These are phyloP conservation scores for Cornus kousa DNA, from an alignment of 148 eudicot genomes.

Conservation along the genomic window DNA sequence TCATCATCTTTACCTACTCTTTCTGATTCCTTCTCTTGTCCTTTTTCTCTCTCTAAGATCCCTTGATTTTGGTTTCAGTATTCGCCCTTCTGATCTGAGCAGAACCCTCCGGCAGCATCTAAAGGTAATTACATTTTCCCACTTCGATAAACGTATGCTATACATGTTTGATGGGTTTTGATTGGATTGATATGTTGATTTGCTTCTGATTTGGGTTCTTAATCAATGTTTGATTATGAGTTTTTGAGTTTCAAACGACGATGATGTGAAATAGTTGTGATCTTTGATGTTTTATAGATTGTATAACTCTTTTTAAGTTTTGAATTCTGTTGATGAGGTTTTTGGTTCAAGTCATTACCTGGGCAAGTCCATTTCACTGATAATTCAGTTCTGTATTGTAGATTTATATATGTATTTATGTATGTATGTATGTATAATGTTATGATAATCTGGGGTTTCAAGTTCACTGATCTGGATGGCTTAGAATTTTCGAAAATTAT, in stretches of 20 bases:
- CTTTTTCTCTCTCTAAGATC: conserved; percentile 6
- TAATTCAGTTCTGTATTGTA: background rate
- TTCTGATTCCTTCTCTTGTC: conserved; percentile 6
- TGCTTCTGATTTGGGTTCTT: background rate
- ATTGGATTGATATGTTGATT: background rate
- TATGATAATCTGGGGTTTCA: background rate
- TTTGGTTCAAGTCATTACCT: background rate
- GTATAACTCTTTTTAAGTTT: background rate
- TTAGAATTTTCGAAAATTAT: background rate
- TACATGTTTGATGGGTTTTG: background rate
- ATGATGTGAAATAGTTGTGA: background rate
- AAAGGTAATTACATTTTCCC: conserved; percentile 12
- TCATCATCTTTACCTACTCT: background rate
- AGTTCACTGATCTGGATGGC: background rate
- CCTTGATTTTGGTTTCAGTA: conserved; percentile 2
- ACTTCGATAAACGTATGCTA: background rate
- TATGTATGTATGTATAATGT: background rate
- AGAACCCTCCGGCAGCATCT: background rate
- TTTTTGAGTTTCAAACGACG: background rate
- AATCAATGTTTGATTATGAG: background rate
- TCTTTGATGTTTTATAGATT: background rate
- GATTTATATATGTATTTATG: background rate
- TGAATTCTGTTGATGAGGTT: background rate
- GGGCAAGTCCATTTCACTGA: background rate
- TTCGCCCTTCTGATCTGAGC: conserved; percentile 10